A percentile compares a stretch with the other conserved stretches of the same genome.
These are phyloP conservation scores for Millerozyma acaciae DNA, from an alignment of 805 yeast genomes.

Conservation along the genomic window DNA sequence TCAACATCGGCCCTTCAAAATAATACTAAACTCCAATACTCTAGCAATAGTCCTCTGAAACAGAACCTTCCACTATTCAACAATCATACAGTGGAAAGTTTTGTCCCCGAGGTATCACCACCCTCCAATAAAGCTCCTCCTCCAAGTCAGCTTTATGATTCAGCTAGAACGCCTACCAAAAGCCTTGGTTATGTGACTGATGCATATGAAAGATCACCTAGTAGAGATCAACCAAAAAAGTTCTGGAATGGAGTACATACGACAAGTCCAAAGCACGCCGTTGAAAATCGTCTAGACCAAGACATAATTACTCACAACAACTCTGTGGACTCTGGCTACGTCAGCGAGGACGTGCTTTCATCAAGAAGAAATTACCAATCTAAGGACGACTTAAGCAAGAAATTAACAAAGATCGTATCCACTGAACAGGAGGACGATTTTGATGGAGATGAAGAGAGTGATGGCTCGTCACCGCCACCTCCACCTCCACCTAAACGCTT, in stretches of 20 bases:
- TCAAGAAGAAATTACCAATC: conserved; percentile 30
- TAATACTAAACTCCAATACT: not conserved
- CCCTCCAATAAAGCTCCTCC: too few relatives aligned
- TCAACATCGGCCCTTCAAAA: not conserved
- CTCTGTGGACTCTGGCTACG: conserved; percentile 25
- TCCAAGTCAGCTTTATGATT: too few relatives aligned
- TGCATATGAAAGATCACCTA: too few relatives aligned
- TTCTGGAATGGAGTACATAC: too few relatives aligned
- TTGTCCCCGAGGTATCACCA: conserved; percentile 22
- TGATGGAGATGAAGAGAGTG: conserved; percentile 13
- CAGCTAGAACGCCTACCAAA: too few relatives aligned
- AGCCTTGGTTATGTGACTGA: too few relatives aligned
- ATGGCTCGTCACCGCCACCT: conserved; percentile 17
- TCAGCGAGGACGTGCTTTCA: conserved; percentile 33
- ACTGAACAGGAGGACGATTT: conserved; percentile 19
- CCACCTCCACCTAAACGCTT: conserved; percentile 36
- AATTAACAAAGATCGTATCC: conserved; percentile 20
- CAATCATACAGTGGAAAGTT: conserved; percentile 23
- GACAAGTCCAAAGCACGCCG: too few relatives aligned
- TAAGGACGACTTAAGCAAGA: conserved; percentile 32
- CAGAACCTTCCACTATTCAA: conserved; percentile 12
- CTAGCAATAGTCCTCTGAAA: conserved; percentile 1
- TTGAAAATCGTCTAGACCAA: too few relatives aligned
- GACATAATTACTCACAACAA: conserved; percentile 8
- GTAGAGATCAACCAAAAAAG: too few relatives aligned